Percentiles rank a stretch among this genome's conserved stretches.
Evolutionary conservation across 345 rosid species (phyloP).

Genomic region (Eucalyptus caleyi): DNA sequence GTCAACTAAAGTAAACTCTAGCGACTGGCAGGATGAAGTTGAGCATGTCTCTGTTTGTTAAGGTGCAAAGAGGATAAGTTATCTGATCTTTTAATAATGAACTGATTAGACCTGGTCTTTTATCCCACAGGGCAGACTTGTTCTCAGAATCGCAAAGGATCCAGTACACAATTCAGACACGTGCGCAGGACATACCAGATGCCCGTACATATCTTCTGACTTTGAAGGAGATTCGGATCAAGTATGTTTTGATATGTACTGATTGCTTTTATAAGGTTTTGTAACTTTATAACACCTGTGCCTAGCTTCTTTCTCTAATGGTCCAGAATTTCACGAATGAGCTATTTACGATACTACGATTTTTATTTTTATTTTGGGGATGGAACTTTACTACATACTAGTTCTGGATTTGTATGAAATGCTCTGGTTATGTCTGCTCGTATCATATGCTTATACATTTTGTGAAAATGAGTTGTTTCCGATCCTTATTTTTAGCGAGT

Average conservation of each 20-base stretch:
- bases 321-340: background rate
- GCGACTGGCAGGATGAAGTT: no score
- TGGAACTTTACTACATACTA: background rate
- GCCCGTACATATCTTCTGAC: conserved; percentile 76
- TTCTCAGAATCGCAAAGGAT: conserved; percentile 80
- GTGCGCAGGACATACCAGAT: conserved; percentile 66
- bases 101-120: background rate
- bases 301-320: background rate
- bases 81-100: background rate
- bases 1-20: no score
- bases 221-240: conserved; percentile 62
- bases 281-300: background rate
- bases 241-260: conserved; percentile 12
- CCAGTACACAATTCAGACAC: conserved; percentile 41
- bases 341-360: background rate
- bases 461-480: background rate
- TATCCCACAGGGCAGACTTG: conserved; percentile 65
- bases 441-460: background rate
- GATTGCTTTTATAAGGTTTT: background rate
- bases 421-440: background rate
- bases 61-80: no score
- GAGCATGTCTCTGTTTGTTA: no score
- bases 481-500: background rate
- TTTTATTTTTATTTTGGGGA: no score
- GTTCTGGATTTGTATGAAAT: background rate